Base-by-base conservation (phyloP, 306 rosid genomes). In the Cicer cuneatum region DNA sequence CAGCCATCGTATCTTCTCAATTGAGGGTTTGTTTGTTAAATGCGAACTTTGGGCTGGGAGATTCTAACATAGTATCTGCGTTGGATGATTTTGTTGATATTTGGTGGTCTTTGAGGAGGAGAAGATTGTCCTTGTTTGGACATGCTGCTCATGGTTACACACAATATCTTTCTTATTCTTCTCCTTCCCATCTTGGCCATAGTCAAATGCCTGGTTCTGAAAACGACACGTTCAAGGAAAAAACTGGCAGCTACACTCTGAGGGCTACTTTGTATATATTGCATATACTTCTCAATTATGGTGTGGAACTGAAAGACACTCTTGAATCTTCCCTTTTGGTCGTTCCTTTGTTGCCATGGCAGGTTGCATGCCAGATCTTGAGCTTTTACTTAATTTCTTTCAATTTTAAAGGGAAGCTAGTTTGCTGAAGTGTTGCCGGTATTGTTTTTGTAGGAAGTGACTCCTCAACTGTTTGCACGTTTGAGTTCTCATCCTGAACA, bases 341-440 rank as follows among this genome's bases (percentile, higher is more conserved):
- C 19, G 92, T 91, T 84, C 93, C 98, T 77, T 80, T 93, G 86
- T 84, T 87, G 84, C 97, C 98, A 58, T 93, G 97, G 98, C 97
- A 93, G 98, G 98, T 93, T 67, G 80, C 78, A 59, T 56, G 66
- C 67, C 71, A n/a, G 79, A 81, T 69, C 67, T 69, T 70, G 19
- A 48, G 60, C 64, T 70, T 73, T 53, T 68, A 51, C 52, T 62
- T 21, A 39, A 45, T 10, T 69, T 67, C 41, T 73, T 48, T 68
- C 63, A 54, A 71, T 79, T 74, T 75, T 12, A 62, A 48, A 9
- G 14, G n/a, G 19, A 47, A 63, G 48, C 80, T 21, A 12, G 57
- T 45, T 82, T 57, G 11, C 46, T 80, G 72, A 62, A 49, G 65
- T 52, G 75, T 80, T 72, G 57, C 39, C 29, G 61, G 19, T 71